Evolutionary conservation across 2,329 filamentous ascomycete genomes (phyloP).

Genomic region (Epichloe sp.): DNA sequence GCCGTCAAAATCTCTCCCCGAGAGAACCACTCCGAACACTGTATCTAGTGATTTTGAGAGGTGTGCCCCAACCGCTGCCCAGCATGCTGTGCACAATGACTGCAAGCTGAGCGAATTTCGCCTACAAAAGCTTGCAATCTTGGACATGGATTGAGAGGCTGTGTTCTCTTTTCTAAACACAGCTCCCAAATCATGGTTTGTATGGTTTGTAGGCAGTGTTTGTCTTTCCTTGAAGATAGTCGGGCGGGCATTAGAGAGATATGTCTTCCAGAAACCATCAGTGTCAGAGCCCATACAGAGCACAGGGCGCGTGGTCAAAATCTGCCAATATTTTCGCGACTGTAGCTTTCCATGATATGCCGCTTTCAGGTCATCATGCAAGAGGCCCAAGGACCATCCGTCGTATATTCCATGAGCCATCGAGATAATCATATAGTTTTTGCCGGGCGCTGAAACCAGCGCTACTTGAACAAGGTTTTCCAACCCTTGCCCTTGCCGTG

Average conservation of each 20-base stretch:
- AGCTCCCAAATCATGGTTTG: not conserved
- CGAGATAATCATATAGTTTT: slow-evolving; percentile 46
- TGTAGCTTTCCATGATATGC: slow-evolving; percentile 41
- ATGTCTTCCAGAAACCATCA: slow-evolving; percentile 56
- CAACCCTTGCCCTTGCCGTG: slow-evolving; percentile 22
- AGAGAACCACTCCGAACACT: slow-evolving; percentile 70
- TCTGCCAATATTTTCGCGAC: slow-evolving; percentile 24
- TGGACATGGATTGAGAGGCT: not conserved
- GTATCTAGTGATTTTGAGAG: slow-evolving; percentile 56
- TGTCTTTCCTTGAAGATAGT: slow-evolving; percentile 17
- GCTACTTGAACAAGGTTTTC: slow-evolving; percentile 36
- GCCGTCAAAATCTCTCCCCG: slow-evolving; percentile 65
- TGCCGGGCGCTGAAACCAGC: slow-evolving; percentile 21
- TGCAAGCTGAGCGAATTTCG: slow-evolving; percentile 58
- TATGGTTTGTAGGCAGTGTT: not conserved
- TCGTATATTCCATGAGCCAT: slow-evolving; percentile 84
- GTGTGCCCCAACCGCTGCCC: slow-evolving; percentile 57
- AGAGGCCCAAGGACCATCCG: slow-evolving; percentile 64
- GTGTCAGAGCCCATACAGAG: slow-evolving; percentile 8
- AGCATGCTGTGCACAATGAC: slow-evolving; percentile 62
- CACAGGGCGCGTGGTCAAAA: slow-evolving; percentile 7
- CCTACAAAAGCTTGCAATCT: slow-evolving; percentile 46
- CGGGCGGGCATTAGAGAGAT: slow-evolving; percentile 39
- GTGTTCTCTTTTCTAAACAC: slow-evolving; percentile 7
- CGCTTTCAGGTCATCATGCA: slow-evolving; percentile 57